A percentile compares a stretch with the other conserved stretches of the same genome.
Conservation (phyloP, 257 asterid species). For the Echium plantagineum region DNA sequence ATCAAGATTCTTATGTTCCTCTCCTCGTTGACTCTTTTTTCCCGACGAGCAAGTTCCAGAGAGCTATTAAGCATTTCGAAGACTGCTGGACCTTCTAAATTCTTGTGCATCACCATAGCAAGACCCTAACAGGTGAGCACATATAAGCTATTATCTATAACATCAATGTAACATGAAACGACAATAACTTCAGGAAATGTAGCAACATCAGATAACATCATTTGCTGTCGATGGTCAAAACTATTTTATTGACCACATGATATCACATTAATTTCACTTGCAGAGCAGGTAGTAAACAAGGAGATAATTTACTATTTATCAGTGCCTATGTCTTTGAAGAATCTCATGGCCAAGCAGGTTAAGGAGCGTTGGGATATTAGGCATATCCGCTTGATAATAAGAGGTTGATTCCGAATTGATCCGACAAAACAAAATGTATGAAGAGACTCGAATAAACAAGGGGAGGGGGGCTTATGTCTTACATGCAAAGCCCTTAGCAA, state of each 20-base stretch:
- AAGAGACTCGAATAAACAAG: too few species aligned
- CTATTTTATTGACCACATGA: too few species aligned
- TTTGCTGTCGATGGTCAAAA: too few species aligned
- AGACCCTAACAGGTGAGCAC: conserved; percentile 40
- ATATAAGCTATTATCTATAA: not conserved
- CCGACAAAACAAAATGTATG: too few species aligned
- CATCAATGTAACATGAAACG: not conserved
- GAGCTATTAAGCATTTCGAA: conserved; percentile 75
- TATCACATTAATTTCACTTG: too few species aligned
- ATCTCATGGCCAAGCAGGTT: too few species aligned
- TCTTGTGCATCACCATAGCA: conserved; percentile 94
- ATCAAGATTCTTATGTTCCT: conserved; percentile 63
- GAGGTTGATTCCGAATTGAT: too few species aligned
- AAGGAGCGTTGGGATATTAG: too few species aligned
- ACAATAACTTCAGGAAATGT: not conserved
- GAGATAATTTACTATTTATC: too few species aligned
- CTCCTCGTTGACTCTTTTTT: conserved; percentile 57
- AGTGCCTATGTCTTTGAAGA: too few species aligned
- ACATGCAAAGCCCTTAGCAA: conserved; percentile 91
- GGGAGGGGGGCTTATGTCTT: conserved; percentile 19
- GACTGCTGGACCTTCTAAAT: conserved; percentile 68
- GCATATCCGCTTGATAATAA: too few species aligned
- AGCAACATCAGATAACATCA: not conserved
- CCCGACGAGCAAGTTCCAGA: conserved; percentile 43
- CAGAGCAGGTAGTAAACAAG: too few species aligned